These are phyloP conservation scores for Solanum bulbocastanum DNA, from an alignment of 257 asterid genomes.

Conservation along the genomic window DNA sequence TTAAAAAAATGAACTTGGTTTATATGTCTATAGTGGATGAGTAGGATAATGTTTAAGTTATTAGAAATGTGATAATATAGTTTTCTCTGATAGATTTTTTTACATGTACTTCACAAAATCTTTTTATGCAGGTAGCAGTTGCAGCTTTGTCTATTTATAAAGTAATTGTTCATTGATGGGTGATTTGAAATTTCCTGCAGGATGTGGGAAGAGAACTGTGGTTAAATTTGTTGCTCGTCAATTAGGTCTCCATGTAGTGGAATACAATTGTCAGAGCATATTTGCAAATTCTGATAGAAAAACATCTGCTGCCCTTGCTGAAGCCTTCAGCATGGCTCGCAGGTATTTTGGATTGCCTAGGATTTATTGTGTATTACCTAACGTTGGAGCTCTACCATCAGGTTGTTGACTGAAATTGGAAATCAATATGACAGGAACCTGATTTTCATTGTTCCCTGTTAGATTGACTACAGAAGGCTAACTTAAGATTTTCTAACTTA, in stretches of 20 bases:
- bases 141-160: background rate
- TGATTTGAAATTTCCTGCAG: constrained; percentile 33
- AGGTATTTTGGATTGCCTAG: constrained; percentile 37
- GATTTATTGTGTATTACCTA: background rate
- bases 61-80: background rate
- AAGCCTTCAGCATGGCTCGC: constrained; percentile 69
- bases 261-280: constrained; percentile 75
- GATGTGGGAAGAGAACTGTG: constrained; percentile 87
- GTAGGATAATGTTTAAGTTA: background rate
- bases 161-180: background rate
- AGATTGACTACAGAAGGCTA: background rate
- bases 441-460: background rate
- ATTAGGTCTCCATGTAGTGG: constrained; percentile 90
- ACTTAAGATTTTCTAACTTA: background rate
- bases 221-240: constrained; percentile 69
- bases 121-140: background rate
- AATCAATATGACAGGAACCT: background rate
- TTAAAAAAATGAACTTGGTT: background rate
- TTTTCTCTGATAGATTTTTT: background rate
- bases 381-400: background rate
- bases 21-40: background rate
- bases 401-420: constrained; percentile 4
- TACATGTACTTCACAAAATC: background rate
- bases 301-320: constrained; percentile 71
- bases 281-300: constrained; percentile 74